Base-by-base conservation (phyloP, 345 rosid genomes). In the Turritis glabra region DNA sequence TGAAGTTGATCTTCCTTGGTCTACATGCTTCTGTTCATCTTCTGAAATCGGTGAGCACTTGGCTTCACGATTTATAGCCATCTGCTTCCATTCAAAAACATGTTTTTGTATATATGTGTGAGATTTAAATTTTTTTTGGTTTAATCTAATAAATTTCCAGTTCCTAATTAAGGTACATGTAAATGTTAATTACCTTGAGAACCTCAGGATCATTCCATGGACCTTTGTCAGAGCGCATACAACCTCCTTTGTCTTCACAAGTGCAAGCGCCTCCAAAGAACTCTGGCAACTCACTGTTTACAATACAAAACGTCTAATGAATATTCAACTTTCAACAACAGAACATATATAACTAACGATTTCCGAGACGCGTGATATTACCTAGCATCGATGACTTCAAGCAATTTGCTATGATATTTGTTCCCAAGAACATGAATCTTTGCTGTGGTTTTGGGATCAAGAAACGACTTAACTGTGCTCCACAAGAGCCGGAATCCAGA, bases 371-470 rank as follows among this genome's bases (percentile, higher is more conserved):
- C 3, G 21, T 46, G 53, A 37, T 77, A 29, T 72, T 78, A 88
- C 99, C 93, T 86, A 64, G 93, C 84, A 82, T 92, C 97, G 51
- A 96, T 89, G 55, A 92, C 82, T 86, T 96, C 99, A 22, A 92
- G 93, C 90, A 96, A 84, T 83, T 89, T 96, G 87, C 87, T 86
- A 64, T 92, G 98, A 61, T 88, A 96, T 84, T 90, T 96, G 89
- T 88, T 88, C 56, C 99, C 99, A 81, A 96, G 90, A 84, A 96
- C 99, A 79, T 92, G 91, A 82, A 95, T 90, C 80, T 95, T 95
- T 56, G 91, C 61, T 14, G 96, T 80, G 52, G 99, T 95, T 79
- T 87, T 95, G 52, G 99, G 97, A 64, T 94, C 97, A 53, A 94
- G 89, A 85, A 94, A 94, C 25, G 85, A 81, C 64, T 91, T 94